Percentiles rank a stretch among this genome's conserved stretches.
These are phyloP conservation scores for Onygenales sp. DNA, from an alignment of 2,329 filamentous ascomycete species.

Conservation along the genomic window DNA sequence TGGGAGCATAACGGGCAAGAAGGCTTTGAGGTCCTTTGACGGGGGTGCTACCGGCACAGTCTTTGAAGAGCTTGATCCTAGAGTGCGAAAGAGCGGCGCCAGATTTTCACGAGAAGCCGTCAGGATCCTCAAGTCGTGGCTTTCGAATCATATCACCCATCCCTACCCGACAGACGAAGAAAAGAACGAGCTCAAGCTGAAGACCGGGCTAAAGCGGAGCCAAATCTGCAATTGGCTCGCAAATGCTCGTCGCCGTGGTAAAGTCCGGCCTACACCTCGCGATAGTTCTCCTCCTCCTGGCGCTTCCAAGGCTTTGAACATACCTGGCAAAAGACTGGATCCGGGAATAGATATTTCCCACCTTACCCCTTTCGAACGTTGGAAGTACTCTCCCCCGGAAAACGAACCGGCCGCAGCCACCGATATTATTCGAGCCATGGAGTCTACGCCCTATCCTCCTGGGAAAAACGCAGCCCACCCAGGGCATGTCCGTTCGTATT, in stretches of 20 bases:
- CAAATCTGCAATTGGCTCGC: constrained; percentile 92
- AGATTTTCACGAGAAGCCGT: constrained; percentile 74
- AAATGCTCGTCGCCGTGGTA: constrained; percentile 75
- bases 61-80: constrained; percentile 28
- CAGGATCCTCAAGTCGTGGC: constrained; percentile 74
- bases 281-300: constrained; percentile 61
- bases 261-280: constrained; percentile 55
- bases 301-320: constrained; percentile 63
- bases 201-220: constrained; percentile 69
- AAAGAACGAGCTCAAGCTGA: constrained; percentile 66
- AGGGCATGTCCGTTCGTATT: constrained; percentile 26
- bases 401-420: constrained; percentile 57
- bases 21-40: constrained; percentile 32
- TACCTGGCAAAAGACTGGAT: constrained; percentile 52
- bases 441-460: constrained; percentile 29
- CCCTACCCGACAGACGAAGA: constrained; percentile 85
- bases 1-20: constrained; percentile 30
- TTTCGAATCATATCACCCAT: constrained; percentile 67
- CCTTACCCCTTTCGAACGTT: constrained; percentile 58
- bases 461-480: constrained; percentile 20
- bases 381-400: constrained; percentile 60
- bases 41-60: constrained; percentile 16
- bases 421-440: constrained; percentile 55
- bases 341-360: constrained; percentile 38
- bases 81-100: constrained; percentile 55